These are phyloP conservation scores for Metschnikowia continentalis DNA, from an alignment of 805 yeast genomes.

Conservation along the genomic window DNA sequence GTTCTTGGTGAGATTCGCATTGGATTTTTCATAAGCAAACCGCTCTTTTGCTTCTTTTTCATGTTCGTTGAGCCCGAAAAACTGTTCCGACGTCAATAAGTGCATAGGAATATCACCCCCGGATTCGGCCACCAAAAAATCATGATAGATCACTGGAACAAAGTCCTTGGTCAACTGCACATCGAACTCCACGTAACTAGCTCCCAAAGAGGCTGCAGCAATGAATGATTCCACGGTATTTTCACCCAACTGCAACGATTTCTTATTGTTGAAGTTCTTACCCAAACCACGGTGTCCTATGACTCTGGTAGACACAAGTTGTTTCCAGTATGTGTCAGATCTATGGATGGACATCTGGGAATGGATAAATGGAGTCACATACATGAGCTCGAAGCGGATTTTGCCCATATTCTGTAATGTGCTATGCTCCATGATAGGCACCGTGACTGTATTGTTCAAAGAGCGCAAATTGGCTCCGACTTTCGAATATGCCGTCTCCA, in stretches of 20 bases:
- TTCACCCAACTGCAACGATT: slow-evolving; percentile 88
- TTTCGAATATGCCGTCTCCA: slow-evolving; percentile 55
- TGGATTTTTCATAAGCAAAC: slow-evolving; percentile 9
- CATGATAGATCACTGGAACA: slow-evolving; percentile 92
- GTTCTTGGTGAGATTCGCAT: slow-evolving; percentile 16
- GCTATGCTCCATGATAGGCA: slow-evolving; percentile 72
- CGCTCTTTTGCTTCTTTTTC: slow-evolving; percentile 12
- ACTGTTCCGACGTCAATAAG: slow-evolving; percentile 83
- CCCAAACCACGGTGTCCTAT: slow-evolving; percentile 97
- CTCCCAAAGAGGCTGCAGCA: slow-evolving; percentile 95
- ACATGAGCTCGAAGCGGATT: slow-evolving; percentile 67
- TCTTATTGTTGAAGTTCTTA: slow-evolving; percentile 67
- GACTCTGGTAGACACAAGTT: slow-evolving; percentile 80
- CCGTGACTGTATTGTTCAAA: slow-evolving; percentile 57
- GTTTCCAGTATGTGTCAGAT: slow-evolving; percentile 87
- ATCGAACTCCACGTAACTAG: slow-evolving; percentile 94
- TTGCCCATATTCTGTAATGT: slow-evolving; percentile 75
- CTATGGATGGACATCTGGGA: slow-evolving; percentile 60
- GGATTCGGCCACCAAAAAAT: slow-evolving; percentile 88
- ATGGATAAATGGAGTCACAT: slow-evolving; percentile 70
- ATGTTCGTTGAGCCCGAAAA: slow-evolving; percentile 50
- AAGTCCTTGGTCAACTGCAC: slow-evolving; percentile 90
- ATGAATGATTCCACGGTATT: slow-evolving; percentile 92
- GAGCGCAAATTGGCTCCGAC: slow-evolving; percentile 69
- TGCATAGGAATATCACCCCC: slow-evolving; percentile 98